Conservation (phyloP, 2,329 filamentous ascomycete genomes). For the Pleoardoris graminearum region DNA sequence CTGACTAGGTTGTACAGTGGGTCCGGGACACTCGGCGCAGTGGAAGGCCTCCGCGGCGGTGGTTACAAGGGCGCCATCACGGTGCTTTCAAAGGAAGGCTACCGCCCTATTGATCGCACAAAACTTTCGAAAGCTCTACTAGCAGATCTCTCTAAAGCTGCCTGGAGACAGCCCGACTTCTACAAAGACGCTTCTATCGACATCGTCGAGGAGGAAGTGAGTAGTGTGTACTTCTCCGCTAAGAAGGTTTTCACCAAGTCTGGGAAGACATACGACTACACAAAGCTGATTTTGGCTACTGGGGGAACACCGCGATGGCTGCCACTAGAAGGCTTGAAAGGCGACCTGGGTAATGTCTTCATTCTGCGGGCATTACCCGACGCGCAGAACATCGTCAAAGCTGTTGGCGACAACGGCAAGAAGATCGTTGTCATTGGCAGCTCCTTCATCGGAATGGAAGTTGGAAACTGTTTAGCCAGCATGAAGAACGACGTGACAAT, state of each 20-base stretch:
- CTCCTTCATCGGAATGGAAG: conserved; percentile 97
- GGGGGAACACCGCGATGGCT: conserved; percentile 77
- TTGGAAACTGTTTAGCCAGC: conserved; percentile 76
- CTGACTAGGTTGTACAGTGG: conserved; percentile 59
- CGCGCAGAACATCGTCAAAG: conserved; percentile 73
- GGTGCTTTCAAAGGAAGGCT: conserved; percentile 80
- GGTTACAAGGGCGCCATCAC: conserved; percentile 82
- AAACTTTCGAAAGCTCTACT: conserved; percentile 95
- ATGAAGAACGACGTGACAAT: conserved; percentile 84
- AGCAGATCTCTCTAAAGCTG: conserved; percentile 76
- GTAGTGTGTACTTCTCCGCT: conserved; percentile 71
- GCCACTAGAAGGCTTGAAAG: conserved; percentile 81
- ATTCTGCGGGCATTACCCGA: conserved; percentile 77
- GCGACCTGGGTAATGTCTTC: conserved; percentile 82
- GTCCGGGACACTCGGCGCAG: conserved; percentile 76
- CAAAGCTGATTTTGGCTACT: conserved; percentile 87
- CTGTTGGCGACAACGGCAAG: conserved; percentile 80
- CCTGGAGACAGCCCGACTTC: conserved; percentile 75
- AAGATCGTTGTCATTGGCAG: conserved; percentile 91
- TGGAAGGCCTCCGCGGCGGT: conserved; percentile 80
- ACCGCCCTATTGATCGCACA: conserved; percentile 87
- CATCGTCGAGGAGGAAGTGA: conserved; percentile 64
- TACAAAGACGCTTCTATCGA: conserved; percentile 67
- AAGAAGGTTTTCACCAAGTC: conserved; percentile 76
- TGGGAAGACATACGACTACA: conserved; percentile 74